Evolutionary conservation across 2,329 filamentous ascomycete genomes (phyloP).

Genomic region (Aureobasidium namibiae): DNA sequence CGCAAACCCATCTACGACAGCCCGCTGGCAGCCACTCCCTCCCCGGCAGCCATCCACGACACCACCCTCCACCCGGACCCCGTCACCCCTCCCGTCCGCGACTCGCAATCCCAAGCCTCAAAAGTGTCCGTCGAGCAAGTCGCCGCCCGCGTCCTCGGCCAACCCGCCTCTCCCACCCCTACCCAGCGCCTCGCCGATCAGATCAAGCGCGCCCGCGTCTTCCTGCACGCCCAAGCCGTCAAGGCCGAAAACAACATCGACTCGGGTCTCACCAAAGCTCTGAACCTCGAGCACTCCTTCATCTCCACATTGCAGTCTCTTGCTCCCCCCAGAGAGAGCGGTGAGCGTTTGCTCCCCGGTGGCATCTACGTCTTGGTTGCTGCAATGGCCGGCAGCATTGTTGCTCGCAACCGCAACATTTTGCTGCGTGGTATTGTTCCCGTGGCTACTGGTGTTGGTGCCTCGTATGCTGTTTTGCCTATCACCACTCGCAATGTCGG

Average conservation of each 20-base stretch:
- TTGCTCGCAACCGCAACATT: constrained; percentile 80
- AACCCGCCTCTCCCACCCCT: constrained; percentile 54
- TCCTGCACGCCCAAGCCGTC: constrained; percentile 67
- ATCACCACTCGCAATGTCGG: constrained; percentile 85
- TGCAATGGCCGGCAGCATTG: constrained; percentile 88
- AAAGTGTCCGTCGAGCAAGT: constrained; percentile 23
- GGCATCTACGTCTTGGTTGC: constrained; percentile 87
- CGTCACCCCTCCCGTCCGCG: constrained; percentile 45
- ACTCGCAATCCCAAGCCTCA: constrained; percentile 22
- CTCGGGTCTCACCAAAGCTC: constrained; percentile 66
- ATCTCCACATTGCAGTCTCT: constrained; percentile 82
- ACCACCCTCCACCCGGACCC: constrained; percentile 21
- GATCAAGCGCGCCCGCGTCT: constrained; percentile 70
- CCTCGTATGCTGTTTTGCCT: constrained; percentile 77
- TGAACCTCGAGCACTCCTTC: constrained; percentile 81
- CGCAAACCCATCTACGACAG: constrained; percentile 73
- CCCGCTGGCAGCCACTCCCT: constrained; percentile 40
- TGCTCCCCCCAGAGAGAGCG: constrained; percentile 74
- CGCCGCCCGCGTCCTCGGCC: constrained; percentile 22
- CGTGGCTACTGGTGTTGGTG: constrained; percentile 68
- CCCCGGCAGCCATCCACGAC: constrained; percentile 23
- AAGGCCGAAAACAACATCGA: constrained; percentile 77
- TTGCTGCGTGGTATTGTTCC: constrained; percentile 71
- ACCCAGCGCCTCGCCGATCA: constrained; percentile 83
- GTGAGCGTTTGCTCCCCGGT: constrained; percentile 84